Evolutionary conservation across 1,284 basidiomycete species (phyloP).

Genomic region (Ceratobasidium sp.): DNA sequence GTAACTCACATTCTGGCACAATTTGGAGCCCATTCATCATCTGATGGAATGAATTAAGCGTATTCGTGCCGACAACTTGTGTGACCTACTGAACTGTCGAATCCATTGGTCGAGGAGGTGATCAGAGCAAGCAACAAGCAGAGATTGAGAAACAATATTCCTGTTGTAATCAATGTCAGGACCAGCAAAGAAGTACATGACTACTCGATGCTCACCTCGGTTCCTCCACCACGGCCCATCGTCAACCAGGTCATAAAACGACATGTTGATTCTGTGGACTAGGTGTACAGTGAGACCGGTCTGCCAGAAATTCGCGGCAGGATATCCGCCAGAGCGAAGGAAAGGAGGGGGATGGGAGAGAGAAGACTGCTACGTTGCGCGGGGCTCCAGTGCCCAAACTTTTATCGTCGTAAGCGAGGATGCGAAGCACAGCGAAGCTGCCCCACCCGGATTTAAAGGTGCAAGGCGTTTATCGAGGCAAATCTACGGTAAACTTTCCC

Average conservation of each 20-base stretch:
- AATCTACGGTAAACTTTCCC: neutral
- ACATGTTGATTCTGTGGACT: conserved; percentile 21
- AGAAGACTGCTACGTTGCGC: conserved; percentile 15
- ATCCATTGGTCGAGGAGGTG: conserved; percentile 57
- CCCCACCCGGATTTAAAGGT: conserved; percentile 24
- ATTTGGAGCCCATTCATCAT: conserved; percentile 63
- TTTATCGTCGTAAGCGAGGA: conserved; percentile 18
- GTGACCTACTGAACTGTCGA: conserved; percentile 37
- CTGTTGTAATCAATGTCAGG: conserved; percentile 50
- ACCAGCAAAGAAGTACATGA: neutral
- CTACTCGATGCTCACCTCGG: conserved; percentile 54
- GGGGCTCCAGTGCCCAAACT: conserved; percentile 18
- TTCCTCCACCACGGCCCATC: conserved; percentile 65
- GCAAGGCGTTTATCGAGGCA: conserved; percentile 5
- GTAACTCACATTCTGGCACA: conserved; percentile 53
- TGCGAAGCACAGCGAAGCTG: neutral
- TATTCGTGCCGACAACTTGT: neutral
- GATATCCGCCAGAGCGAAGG: neutral
- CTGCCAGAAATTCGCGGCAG: neutral
- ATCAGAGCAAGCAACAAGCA: conserved; percentile 65
- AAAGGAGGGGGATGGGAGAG: neutral
- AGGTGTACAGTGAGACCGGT: neutral
- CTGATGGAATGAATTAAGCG: neutral
- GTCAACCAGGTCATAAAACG: conserved; percentile 46
- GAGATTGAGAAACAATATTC: conserved; percentile 65